Evolutionary conservation across 1,284 basidiomycete species (phyloP).

Genomic region (Phlebopus sp.): DNA sequence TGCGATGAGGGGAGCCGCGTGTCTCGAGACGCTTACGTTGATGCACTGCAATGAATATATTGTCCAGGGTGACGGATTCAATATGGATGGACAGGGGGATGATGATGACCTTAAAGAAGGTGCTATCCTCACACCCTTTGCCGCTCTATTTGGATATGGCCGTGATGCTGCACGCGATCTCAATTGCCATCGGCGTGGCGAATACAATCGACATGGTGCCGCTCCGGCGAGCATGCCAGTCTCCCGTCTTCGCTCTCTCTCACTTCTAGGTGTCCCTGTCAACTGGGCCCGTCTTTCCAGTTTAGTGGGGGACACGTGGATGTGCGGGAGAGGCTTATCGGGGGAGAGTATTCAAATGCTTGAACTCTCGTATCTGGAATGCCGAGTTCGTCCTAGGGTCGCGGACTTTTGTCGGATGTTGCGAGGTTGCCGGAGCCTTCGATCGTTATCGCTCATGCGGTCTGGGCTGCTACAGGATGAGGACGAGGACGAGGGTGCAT

Average conservation of each 20-base stretch:
- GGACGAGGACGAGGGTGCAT: constrained; percentile 16
- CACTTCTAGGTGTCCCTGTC: constrained; percentile 49
- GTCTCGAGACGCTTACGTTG: constrained; percentile 48
- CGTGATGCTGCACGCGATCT: too few relatives aligned
- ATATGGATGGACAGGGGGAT: too few relatives aligned
- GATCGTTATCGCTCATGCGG: constrained; percentile 41
- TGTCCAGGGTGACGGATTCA: constrained; percentile 42
- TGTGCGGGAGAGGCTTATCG: constrained; percentile 6
- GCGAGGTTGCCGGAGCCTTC: constrained; percentile 34
- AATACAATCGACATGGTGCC: neutral
- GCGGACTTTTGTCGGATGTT: constrained; percentile 41
- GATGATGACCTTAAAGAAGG: constrained; percentile 28
- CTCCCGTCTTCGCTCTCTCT: constrained; percentile 37
- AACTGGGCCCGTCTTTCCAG: constrained; percentile 41
- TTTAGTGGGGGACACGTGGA: constrained; percentile 19
- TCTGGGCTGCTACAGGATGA: constrained; percentile 39
- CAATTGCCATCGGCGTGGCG: too few relatives aligned
- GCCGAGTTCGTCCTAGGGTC: constrained; percentile 45
- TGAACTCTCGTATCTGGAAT: constrained; percentile 45
- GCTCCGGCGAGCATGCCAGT: constrained; percentile 22
- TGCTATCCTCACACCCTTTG: constrained; percentile 33
- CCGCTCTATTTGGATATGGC: constrained; percentile 10
- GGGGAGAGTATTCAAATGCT: constrained; percentile 33
- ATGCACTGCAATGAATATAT: constrained; percentile 58
- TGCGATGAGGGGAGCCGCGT: constrained; percentile 26